Evolutionary conservation across 2,329 filamentous ascomycete species (phyloP), one percentile per base, ranked within the genome.

Genomic region (Fusarium pseudoanthophilum): DNA sequence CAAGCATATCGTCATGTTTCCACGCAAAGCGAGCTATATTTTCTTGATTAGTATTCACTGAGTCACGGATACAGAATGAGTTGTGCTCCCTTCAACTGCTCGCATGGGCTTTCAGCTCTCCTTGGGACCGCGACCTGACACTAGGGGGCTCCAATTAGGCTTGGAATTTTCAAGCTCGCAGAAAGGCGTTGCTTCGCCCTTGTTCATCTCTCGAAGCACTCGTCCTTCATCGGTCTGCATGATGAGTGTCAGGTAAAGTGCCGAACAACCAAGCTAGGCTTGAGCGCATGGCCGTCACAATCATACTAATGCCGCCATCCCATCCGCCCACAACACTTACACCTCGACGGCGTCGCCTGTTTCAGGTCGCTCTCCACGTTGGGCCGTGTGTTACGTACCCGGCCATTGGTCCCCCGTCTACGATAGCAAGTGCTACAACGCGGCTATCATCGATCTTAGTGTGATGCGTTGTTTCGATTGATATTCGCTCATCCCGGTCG

Each of bases 311-410:
- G 45, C 60, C 61, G 60, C 61, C 40, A 55, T 62, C 66, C 49
- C 60, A 74, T 64, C 36, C 61, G 36, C 45, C 36, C 51, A 42
- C 45, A 66, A n/a, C 39, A 49, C 61, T 73, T 65, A 53, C 58
- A 65, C 56, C 43, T 59, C 37, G 66, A 74, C 67, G 59, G 66
- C 65, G 63, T 75, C 65, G 58, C 69, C 60, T 64, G 75, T 77
- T 77, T 77, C 75, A 77, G 75, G 75, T 76, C 60, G 61, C 59
- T 74, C 64, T 77, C 69, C 69, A 58, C 60, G 62, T 74, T 73
- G 69, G 64, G 66, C 66, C 66, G 66, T 77, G 71, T 76, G 72
- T 62, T 64, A 71, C 64, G 52, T 65, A 51, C 46, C 49, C 40
- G 40, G 36, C 36, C 30, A 30, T 45, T 67, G 34, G 34, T 40